phyloP scores from a whole-genome alignment of 169 alveolate species.

The Cryptosporidium sp. region DNA sequence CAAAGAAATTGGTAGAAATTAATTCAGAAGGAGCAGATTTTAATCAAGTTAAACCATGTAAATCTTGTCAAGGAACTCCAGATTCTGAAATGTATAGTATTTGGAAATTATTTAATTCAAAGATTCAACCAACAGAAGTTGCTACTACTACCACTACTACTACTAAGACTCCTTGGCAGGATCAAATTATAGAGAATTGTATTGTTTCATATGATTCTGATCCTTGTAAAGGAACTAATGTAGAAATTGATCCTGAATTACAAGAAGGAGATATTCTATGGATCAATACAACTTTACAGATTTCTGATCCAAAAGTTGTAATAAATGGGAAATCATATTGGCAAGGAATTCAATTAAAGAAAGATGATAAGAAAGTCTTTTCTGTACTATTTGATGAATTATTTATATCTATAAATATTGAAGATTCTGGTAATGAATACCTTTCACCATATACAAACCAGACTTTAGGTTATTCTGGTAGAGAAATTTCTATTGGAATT shows the following conservation, averaged over 20 bases:
- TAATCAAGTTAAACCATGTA: constrained; percentile 10
- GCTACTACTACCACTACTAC: constrained; percentile 51
- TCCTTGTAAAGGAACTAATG: constrained; percentile 55
- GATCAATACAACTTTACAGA: neutral
- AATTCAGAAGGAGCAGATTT: neutral
- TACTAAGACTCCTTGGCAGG: constrained; percentile 53
- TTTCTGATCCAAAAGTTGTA: neutral
- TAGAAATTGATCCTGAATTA: neutral
- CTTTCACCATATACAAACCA: constrained; percentile 40
- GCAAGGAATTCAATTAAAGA: constrained; percentile 34
- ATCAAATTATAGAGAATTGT: neutral
- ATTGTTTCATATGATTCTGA: neutral
- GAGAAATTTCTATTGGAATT: constrained; percentile 34
- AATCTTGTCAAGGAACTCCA: neutral
- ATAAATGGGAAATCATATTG: constrained; percentile 6
- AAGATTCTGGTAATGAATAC: neutral
- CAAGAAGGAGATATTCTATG: constrained; percentile 9
- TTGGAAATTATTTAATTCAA: neutral
- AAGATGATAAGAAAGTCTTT: neutral
- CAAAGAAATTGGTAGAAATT: constrained; percentile 31
- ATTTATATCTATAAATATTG: neutral
- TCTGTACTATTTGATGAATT: constrained; percentile 22
- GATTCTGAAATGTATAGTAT: neutral
- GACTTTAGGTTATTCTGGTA: constrained; percentile 19
- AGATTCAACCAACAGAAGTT: neutral